Evolutionary conservation across 2,329 filamentous ascomycete species (phyloP).

Genomic region (Echinosphaeria canescens): DNA sequence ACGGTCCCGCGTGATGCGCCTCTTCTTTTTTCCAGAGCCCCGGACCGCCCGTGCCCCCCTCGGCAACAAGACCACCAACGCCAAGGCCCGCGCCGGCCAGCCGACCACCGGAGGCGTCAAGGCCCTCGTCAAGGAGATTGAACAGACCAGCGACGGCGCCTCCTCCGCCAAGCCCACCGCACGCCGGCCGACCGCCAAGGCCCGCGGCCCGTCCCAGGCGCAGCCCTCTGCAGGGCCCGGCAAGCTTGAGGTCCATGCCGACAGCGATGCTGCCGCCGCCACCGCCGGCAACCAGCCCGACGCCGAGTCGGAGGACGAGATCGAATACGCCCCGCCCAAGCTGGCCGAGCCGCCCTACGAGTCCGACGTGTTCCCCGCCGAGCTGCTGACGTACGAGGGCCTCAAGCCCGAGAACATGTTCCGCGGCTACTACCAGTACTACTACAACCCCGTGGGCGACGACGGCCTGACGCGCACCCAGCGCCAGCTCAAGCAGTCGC

Average conservation of each 20-base stretch:
- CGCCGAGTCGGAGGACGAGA: conserved; percentile 41
- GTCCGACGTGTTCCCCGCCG: conserved; percentile 43
- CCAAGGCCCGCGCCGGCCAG: conserved; percentile 42
- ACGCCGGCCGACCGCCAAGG: too few species aligned
- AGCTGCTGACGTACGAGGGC: conserved; percentile 30
- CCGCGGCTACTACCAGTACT: conserved; percentile 38
- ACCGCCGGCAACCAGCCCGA: too few species aligned
- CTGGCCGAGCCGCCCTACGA: conserved; percentile 43
- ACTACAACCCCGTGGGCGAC: conserved; percentile 41
- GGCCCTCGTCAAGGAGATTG: conserved; percentile 31
- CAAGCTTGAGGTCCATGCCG: conserved; percentile 33
- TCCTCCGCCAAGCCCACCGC: conserved; percentile 33
- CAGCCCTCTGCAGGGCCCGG: too few species aligned
- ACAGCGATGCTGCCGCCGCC: conserved; percentile 24
- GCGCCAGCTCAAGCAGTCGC: conserved; percentile 32
- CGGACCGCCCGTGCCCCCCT: conserved; percentile 53
- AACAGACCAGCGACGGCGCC: conserved; percentile 39
- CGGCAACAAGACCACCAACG: conserved; percentile 92
- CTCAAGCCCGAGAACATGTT: conserved; percentile 35
- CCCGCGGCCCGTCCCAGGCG: too few species aligned
- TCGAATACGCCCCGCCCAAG: conserved; percentile 76
- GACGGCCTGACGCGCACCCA: conserved; percentile 42
- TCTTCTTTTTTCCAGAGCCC: conserved; percentile 20
- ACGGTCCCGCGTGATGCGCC: conserved; percentile 1
- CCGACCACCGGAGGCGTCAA: conserved; percentile 43